Percentiles rank a stretch among this genome's conserved stretches.
phyloP scores from a whole-genome alignment of 805 yeast species.

The Wickerhamiella alocasiicola region DNA sequence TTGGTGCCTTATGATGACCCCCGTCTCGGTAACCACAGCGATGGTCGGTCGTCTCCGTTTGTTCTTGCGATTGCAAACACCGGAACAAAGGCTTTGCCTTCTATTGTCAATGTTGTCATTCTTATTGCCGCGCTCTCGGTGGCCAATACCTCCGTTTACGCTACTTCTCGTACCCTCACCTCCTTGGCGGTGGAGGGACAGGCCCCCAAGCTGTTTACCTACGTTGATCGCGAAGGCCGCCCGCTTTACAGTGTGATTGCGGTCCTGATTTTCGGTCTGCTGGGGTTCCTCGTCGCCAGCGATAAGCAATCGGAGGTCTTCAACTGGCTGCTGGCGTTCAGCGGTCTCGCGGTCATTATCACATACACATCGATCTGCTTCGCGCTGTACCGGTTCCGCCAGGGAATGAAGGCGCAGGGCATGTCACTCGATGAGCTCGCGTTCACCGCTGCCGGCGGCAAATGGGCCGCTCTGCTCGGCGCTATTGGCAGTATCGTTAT shows the following conservation, averaged over 20 bases:
- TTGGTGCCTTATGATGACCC: constrained; percentile 47
- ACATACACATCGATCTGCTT: constrained; percentile 52
- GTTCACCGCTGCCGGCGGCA: constrained; percentile 50
- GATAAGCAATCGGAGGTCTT: constrained; percentile 42
- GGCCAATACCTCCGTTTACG: constrained; percentile 61
- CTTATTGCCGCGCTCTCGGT: constrained; percentile 56
- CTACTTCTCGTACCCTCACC: constrained; percentile 52
- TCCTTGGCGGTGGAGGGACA: constrained; percentile 53
- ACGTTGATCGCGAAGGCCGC: constrained; percentile 55
- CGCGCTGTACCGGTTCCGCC: constrained; percentile 51
- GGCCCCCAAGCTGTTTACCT: constrained; percentile 46
- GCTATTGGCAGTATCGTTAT: constrained; percentile 42
- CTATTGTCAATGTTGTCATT: constrained; percentile 56
- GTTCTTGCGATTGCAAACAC: constrained; percentile 58
- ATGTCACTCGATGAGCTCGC: constrained; percentile 51
- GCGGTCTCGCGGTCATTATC: constrained; percentile 50
- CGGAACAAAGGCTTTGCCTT: constrained; percentile 52
- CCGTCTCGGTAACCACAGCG: constrained; percentile 35
- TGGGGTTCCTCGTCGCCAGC: constrained; percentile 47
- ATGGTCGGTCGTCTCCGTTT: constrained; percentile 63
- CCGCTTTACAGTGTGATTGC: constrained; percentile 47
- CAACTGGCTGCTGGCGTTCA: constrained; percentile 50
- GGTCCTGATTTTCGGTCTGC: constrained; percentile 42
- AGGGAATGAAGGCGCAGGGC: constrained; percentile 49
- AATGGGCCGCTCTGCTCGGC: constrained; percentile 51